These are phyloP conservation scores for Neofusicoccum ribis DNA, from an alignment of 2,329 filamentous ascomycete genomes.

Conservation along the genomic window DNA sequence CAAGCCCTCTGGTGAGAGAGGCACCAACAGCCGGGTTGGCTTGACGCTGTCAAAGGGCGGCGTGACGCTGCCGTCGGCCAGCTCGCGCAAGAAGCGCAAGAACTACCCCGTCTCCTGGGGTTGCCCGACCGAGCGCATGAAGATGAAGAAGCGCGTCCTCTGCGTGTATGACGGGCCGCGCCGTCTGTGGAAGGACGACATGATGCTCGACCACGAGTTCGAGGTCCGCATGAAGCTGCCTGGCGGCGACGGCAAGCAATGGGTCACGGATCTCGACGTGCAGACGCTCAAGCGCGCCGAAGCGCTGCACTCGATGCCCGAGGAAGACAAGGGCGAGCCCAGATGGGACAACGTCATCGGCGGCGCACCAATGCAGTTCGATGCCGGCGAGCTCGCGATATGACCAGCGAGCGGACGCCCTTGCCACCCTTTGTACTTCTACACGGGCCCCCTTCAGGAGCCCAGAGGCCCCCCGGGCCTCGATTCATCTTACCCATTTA, in stretches of 20 bases:
- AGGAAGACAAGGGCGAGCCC: conserved; percentile 87
- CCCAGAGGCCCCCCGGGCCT: neutral
- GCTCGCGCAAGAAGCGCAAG: conserved; percentile 83
- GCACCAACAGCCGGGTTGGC: conserved; percentile 43
- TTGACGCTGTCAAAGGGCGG: conserved; percentile 78
- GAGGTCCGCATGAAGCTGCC: conserved; percentile 81
- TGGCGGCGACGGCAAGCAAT: conserved; percentile 58
- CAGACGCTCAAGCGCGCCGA: conserved; percentile 87
- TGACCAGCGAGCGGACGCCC: neutral
- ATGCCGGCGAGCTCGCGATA: conserved; percentile 8
- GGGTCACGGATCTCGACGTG: conserved; percentile 90
- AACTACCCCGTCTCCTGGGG: conserved; percentile 96
- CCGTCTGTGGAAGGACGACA: conserved; percentile 94
- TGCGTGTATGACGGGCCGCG: conserved; percentile 88
- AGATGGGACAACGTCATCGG: conserved; percentile 65
- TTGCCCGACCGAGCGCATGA: conserved; percentile 89
- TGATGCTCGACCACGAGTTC: conserved; percentile 95
- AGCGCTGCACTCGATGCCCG: conserved; percentile 75
- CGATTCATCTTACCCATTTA: neutral
- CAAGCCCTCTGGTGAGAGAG: conserved; percentile 17
- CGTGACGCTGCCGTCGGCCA: conserved; percentile 54
- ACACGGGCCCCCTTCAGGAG: neutral
- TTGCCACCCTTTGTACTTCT: conserved; percentile 7
- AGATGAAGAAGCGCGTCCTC: conserved; percentile 95
- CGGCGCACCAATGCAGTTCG: conserved; percentile 10